A percentile compares a stretch with the other conserved stretches of the same genome.
These are phyloP conservation scores for Rhododendron williamsianum DNA, from an alignment of 148 eudicot genomes.

Conservation along the genomic window DNA sequence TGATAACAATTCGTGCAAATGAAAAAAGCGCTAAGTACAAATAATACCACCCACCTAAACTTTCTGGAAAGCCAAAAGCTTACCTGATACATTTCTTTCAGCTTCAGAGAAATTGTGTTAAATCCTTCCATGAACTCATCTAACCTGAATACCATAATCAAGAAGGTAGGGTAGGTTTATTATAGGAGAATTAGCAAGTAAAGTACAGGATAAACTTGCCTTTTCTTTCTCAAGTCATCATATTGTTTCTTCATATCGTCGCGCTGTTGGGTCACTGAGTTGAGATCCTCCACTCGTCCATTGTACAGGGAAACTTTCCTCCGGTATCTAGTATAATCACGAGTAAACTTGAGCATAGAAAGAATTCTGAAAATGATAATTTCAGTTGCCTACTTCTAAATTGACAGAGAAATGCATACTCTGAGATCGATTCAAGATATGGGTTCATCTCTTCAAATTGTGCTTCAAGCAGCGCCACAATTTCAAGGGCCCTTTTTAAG, in stretches of 20 bases:
- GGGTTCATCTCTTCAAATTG: conserved; percentile 97
- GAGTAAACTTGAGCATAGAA: not conserved
- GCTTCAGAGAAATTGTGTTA: conserved; percentile 79
- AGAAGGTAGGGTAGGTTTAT: not conserved
- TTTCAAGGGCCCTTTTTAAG: conserved; percentile 69
- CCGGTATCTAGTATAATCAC: conserved; percentile 48
- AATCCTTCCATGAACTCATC: conserved; percentile 99
- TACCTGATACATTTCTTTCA: conserved; percentile 99
- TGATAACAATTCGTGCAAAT: not conserved
- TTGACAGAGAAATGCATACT: conserved; percentile 38
- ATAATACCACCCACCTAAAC: not conserved
- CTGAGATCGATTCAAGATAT: conserved; percentile 90
- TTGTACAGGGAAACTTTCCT: conserved; percentile 63
- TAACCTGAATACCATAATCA: conserved; percentile 48
- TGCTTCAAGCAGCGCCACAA: conserved; percentile 81
- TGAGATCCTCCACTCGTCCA: conserved; percentile 87
- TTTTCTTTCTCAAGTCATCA: conserved; percentile 88
- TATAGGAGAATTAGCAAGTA: not conserved
- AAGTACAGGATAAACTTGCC: conserved; percentile 34
- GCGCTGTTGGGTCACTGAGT: conserved; percentile 64
- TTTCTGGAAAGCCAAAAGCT: not conserved
- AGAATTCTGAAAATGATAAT: not conserved
- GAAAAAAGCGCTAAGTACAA: not conserved
- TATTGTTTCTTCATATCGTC: conserved; percentile 84
- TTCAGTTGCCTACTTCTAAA: not conserved